Evolutionary conservation across 768 basidiomycete species (phyloP).

Genomic region (Tylopilus felleus): DNA sequence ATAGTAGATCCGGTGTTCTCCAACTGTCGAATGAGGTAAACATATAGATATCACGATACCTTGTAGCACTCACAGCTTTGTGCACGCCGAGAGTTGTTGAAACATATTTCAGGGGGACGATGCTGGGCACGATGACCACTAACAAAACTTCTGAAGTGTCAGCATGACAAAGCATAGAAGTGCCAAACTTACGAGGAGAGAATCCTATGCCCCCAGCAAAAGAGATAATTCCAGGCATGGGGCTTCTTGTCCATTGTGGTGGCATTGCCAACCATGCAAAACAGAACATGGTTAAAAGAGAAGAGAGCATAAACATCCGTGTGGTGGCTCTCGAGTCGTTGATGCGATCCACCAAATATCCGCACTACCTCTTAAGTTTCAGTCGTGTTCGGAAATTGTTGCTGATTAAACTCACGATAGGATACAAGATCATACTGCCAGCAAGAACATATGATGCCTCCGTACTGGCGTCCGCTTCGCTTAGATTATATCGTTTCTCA

Average conservation of each 20-base stretch:
- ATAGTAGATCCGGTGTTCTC: conserved; percentile 74
- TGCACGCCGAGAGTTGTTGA: conserved; percentile 77
- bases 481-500: conserved; percentile 58
- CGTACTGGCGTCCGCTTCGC: conserved; percentile 57
- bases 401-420: conserved; percentile 46
- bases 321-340: conserved; percentile 58
- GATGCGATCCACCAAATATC: conserved; percentile 59
- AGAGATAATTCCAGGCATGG: conserved; percentile 57
- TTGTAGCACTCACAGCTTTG: conserved; percentile 56
- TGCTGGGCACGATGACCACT: conserved; percentile 69
- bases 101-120: conserved; percentile 69
- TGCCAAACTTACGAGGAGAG: conserved; percentile 48
- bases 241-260: conserved; percentile 50
- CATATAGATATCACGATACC: neutral
- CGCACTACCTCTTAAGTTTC: conserved; percentile 41
- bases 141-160: conserved; percentile 50
- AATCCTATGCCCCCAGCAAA: conserved; percentile 74
- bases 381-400: neutral
- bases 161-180: neutral
- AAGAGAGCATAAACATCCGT: conserved; percentile 55
- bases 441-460: conserved; percentile 70
- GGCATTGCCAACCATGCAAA: conserved; percentile 69
- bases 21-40: conserved; percentile 40
- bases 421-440: conserved; percentile 68
- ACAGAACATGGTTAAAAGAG: conserved; percentile 54